These are phyloP conservation scores for Chenopodium album DNA, from an alignment of 148 eudicot genomes.

Conservation along the genomic window DNA sequence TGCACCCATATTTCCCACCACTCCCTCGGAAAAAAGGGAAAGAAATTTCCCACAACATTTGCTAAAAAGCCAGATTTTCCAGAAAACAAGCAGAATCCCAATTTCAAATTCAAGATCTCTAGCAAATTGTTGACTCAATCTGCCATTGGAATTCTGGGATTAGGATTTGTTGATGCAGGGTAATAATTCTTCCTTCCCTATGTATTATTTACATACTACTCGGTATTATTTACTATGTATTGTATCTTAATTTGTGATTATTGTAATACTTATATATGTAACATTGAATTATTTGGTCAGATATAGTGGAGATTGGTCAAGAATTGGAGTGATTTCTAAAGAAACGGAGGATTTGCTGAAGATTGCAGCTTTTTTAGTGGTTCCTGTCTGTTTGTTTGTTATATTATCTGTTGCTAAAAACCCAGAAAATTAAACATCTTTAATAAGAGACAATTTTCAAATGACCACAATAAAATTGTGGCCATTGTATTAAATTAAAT, in stretches of 20 bases:
- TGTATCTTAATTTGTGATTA: background rate
- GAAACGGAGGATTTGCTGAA: constrained; percentile 68
- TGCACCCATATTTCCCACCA: constrained; percentile 16
- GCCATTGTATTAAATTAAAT: too few relatives aligned
- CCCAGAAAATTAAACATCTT: constrained; percentile 4
- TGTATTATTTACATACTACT: too few relatives aligned
- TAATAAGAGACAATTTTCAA: too few relatives aligned
- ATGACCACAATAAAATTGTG: too few relatives aligned
- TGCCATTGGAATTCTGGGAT: constrained; percentile 56
- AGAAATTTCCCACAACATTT: constrained; percentile 19
- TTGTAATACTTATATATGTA: background rate
- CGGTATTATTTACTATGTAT: background rate
- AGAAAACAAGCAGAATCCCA: constrained; percentile 26
- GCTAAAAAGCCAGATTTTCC: constrained; percentile 39
- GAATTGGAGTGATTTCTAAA: constrained; percentile 77
- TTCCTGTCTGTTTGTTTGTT: constrained; percentile 61
- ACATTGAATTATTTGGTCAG: constrained; percentile 29
- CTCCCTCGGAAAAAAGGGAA: constrained; percentile 19
- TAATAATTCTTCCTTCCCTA: constrained; percentile 17
- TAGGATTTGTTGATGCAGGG: constrained; percentile 96
- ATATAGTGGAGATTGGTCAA: constrained; percentile 99
- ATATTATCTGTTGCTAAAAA: constrained; percentile 43
- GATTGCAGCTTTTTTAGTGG: constrained; percentile 60
- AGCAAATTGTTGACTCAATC: constrained; percentile 52
- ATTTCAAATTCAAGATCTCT: constrained; percentile 29